Conservation (phyloP, 495 filamentous ascomycete species). For the Trichoderma parareesei region DNA sequence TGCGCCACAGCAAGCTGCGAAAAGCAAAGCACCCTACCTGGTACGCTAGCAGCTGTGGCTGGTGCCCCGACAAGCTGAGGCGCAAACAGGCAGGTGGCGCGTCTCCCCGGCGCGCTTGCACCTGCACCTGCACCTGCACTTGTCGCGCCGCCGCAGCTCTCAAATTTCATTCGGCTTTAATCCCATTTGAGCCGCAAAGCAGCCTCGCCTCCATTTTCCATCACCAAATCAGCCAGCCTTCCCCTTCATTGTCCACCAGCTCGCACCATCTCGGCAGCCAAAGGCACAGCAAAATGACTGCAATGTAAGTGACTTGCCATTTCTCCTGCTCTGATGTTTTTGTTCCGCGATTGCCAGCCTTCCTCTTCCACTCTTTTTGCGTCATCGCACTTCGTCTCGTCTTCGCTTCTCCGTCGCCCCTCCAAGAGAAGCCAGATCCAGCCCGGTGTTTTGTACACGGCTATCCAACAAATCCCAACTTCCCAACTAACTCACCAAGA, state of each 20-base stretch:
- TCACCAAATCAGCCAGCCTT: neutral
- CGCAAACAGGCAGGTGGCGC: neutral
- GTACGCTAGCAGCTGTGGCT: neutral
- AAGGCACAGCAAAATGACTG: slow-evolving; percentile 6
- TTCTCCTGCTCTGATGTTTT: neutral
- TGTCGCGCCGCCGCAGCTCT: neutral
- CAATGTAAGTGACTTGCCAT: slow-evolving; percentile 5
- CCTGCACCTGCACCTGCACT: no score
- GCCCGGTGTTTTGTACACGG: neutral
- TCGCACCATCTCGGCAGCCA: neutral
- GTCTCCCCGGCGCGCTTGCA: neutral
- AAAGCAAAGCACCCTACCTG: no score
- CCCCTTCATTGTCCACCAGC: neutral
- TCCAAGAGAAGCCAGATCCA: neutral
- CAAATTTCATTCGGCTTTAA: neutral
- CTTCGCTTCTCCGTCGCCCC: neutral
- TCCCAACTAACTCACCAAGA: neutral
- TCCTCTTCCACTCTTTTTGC: neutral
- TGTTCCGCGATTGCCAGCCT: no score
- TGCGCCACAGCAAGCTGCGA: neutral
- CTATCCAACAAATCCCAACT: neutral
- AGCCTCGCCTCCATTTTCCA: neutral
- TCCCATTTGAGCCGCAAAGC: neutral
- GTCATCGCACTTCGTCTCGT: neutral
- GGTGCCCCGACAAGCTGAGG: neutral